Base-by-base conservation (phyloP, 192 early-diverging fungal species). In the Neocallimastix lanati region DNA sequence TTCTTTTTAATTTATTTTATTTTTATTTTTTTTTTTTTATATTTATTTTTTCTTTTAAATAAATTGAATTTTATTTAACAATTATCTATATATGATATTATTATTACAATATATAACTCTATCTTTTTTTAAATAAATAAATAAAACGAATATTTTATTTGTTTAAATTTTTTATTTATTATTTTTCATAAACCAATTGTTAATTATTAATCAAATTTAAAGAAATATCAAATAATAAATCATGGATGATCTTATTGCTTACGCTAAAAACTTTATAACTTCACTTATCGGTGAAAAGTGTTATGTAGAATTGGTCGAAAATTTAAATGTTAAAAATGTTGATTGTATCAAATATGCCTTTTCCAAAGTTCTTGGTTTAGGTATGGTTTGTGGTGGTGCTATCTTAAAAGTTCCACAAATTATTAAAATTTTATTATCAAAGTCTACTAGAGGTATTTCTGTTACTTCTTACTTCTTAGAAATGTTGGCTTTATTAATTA, bases 351-450 rank as follows among this genome's bases (percentile, higher is more conserved):
- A 93, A 82, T 91, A 93, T 77, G 83, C 91, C 28, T 81, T 98
- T 78, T 95, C 94, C 29, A 98, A 98, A 83, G 94, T 91, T 0
- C 92, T 99, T 18, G 94, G 96, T 0, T 79, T 99, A 28, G 95
- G 95, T n/a, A 96, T 99, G 78, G 94, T 98, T n/a, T 81, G 92
- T 11, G 95, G 93, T 58, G 93, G 95, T n/a, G 91, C 93, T 36
- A 90, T 98, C 38, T 90, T 98, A 79, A 99, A 99, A 84, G 84
- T 99, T 29, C 98, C 98, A 13, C 96, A 99, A 86, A 96, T 99
- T 35, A 82, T 94, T 83, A 99, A 96, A 80, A 96, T 98, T 77
- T 77, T 94, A 27, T 82, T 83, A 28, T 86, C 91, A 38, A 79
- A 85, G 77, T 93, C 93, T 30, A 92, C 91, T 18, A 85, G 88